phyloP scores from a whole-genome alignment of 2,329 filamentous ascomycete genomes.

The Tolypocladium ophioglossoides region DNA sequence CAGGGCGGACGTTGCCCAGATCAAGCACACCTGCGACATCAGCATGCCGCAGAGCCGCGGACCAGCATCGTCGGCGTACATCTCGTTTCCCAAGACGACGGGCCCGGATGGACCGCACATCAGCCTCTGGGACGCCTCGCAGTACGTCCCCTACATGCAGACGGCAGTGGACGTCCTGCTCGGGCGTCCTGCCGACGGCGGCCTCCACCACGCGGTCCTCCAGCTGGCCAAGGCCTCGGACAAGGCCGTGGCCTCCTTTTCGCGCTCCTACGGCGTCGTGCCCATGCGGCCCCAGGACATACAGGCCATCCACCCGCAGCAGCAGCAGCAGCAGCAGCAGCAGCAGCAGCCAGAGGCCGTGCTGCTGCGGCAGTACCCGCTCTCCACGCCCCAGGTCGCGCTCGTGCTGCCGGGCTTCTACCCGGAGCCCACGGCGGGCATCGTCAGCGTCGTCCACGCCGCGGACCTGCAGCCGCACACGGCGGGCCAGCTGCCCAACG shows the following conservation, averaged over 20 bases:
- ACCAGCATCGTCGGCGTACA: neutral
- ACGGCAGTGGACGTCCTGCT: conserved; percentile 15
- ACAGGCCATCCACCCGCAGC: neutral
- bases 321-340: neutral
- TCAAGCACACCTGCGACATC: neutral
- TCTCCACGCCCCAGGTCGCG: neutral
- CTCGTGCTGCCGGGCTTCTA: conserved; percentile 4
- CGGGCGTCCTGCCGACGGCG: conserved; percentile 1
- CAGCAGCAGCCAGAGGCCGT: neutral
- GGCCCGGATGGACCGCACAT: neutral
- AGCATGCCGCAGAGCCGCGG: neutral
- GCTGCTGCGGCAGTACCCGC: neutral
- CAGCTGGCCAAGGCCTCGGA: conserved; percentile 1
- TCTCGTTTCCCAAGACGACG: neutral
- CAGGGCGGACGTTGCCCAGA: conserved; percentile 5
- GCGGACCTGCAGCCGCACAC: neutral
- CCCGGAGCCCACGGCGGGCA: neutral
- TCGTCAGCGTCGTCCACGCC: neutral
- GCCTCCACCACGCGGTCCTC: conserved; percentile 7
- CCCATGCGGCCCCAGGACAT: neutral
- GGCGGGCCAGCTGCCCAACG: neutral
- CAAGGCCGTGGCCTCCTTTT: neutral
- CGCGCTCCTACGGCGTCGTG: neutral
- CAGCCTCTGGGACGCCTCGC: conserved; percentile 12
- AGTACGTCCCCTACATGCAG: conserved; percentile 14